Base-by-base conservation (phyloP, 179 eudicot genomes). In the Beta corolliflora region DNA sequence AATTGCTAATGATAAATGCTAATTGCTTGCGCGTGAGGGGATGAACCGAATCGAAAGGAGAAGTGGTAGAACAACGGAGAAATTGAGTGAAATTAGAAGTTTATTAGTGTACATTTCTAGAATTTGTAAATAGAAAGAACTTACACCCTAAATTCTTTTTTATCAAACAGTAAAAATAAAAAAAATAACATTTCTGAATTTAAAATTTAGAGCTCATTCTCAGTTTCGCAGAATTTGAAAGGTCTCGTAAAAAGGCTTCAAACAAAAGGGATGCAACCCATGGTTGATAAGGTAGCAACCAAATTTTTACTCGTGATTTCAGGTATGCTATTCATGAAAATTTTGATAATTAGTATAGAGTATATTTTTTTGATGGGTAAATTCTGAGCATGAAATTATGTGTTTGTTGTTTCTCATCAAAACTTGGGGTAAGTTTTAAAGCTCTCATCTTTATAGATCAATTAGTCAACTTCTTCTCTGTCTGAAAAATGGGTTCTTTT, bases 121-220 rank as follows among this genome's bases (percentile, higher is more conserved):
- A 21, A 2, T 60, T 9, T 19, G 29, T 19, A 19, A 7, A 5
- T 9, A 5, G 21, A 9, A 19, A 60, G 16, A 8, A n/a, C 12
- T 60, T 19, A 60, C 29, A 25, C 29, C 29, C 21, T 23, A 63
- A 13, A 21, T 2, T 23, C 21, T 21, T 29, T 23, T 63, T 64
- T 4, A 64, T 64, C 15, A 64, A 63, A 63, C 3, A 63, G 9
- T 3, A 36, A 36, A 23, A 9, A 41, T 36, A n/a, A n/a, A n/a
- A n/a, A 19, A 41, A 69, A 16, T 16, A 52, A 41, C 21, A 21
- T 21, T 68, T 41, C 23, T 36, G 23, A 44, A 41, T 16, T 44
- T 18, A 67, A 69, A 69, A 29, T 69, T 69, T 69, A 69, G 13
- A 69, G 73, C 73, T 45, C 52, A 18, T 69, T 69, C 41, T 45